Conservation (phyloP, 148 eudicot species). For the Selenicereus undatus region DNA sequence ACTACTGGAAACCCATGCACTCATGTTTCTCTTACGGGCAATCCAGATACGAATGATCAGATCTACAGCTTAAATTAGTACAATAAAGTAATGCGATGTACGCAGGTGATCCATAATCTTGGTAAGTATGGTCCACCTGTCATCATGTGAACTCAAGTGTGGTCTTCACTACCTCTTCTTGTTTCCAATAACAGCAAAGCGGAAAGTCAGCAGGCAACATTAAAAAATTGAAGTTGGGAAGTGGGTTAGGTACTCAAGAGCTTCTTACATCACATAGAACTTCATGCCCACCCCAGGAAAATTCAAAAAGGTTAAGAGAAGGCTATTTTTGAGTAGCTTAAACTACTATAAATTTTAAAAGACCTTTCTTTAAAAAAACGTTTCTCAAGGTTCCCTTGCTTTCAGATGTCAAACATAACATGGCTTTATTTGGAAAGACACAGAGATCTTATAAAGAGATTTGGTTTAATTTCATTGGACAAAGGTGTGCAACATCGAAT, state of each 20-base stretch:
- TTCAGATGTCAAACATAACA: slow-evolving; percentile 34
- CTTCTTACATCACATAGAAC: slow-evolving; percentile 17
- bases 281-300: slow-evolving; percentile 14
- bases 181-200: not conserved
- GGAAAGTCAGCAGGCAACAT: slow-evolving; percentile 13
- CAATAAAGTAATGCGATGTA: not conserved
- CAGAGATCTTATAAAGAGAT: slow-evolving; percentile 48
- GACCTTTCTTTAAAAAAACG: not conserved
- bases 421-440: slow-evolving; percentile 32
- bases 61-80: not conserved
- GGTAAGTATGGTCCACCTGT: not conserved
- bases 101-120: not conserved
- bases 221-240: not conserved
- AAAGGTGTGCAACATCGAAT: slow-evolving; percentile 27
- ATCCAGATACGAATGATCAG: not conserved
- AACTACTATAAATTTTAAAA: not conserved
- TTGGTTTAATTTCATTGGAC: slow-evolving; percentile 41
- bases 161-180: not conserved
- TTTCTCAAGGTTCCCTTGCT: slow-evolving; percentile 10
- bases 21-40: not conserved
- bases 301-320: slow-evolving; percentile 1
- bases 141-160: not conserved
- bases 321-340: slow-evolving; percentile 12
- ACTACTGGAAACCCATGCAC: not conserved
- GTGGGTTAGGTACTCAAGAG: slow-evolving; percentile 30